Conservation (phyloP, 345 rosid genomes). For the Populus alba region DNA sequence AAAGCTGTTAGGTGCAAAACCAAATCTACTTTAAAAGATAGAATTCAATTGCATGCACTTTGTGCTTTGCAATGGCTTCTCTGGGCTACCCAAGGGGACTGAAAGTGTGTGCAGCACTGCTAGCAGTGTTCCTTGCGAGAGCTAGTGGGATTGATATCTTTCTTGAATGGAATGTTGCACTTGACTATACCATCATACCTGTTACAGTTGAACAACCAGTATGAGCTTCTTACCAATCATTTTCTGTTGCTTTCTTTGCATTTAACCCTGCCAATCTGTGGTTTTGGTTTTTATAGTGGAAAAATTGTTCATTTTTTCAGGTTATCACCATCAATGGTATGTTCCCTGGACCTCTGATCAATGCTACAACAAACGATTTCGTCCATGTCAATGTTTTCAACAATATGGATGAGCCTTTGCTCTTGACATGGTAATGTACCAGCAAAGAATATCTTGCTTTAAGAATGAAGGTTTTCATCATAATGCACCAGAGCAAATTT, state of each 20-base stretch:
- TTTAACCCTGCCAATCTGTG: neutral
- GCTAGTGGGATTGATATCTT: constrained; percentile 32
- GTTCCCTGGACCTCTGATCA: constrained; percentile 31
- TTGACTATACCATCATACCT: constrained; percentile 25
- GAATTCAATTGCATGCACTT: neutral
- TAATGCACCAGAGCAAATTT: neutral
- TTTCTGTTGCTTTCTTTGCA: neutral
- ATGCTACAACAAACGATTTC: constrained; percentile 18
- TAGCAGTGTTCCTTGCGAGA: neutral
- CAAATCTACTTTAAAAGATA: neutral
- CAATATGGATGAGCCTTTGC: constrained; percentile 26
- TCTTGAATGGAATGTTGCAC: constrained; percentile 47
- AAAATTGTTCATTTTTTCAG: neutral
- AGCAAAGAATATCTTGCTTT: too few species aligned
- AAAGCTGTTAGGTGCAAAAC: too few species aligned
- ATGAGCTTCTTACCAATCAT: constrained; percentile 6
- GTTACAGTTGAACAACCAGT: constrained; percentile 33
- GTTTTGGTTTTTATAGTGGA: too few species aligned
- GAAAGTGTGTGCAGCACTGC: constrained; percentile 1
- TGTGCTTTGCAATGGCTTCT: constrained; percentile 26
- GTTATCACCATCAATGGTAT: constrained; percentile 27
- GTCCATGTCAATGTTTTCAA: constrained; percentile 24
- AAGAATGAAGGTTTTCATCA: too few species aligned
- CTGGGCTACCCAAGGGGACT: constrained; percentile 4
- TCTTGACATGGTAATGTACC: constrained; percentile 24